phyloP scores from a whole-genome alignment of 2,329 filamentous ascomycete species.

The Calonectria fujianensis region DNA sequence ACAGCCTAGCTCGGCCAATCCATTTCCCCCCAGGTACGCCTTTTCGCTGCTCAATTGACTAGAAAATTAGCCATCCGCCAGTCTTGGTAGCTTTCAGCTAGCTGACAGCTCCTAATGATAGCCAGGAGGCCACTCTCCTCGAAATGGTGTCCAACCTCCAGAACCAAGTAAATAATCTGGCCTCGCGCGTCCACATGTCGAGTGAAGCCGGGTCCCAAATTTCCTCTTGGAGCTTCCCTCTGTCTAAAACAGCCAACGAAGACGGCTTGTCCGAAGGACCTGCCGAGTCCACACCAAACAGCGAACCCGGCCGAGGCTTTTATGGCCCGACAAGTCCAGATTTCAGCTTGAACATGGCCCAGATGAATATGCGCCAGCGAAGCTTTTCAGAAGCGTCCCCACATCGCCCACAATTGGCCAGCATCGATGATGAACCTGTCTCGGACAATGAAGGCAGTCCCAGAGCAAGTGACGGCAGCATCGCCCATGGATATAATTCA shows the following conservation, averaged over 20 bases:
- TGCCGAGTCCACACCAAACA: constrained; percentile 1
- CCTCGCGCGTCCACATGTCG: constrained; percentile 16
- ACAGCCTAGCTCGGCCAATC: background rate
- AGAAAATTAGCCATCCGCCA: background rate
- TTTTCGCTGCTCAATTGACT: background rate
- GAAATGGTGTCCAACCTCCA: constrained; percentile 23
- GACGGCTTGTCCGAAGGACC: background rate
- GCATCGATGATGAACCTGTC: constrained; percentile 15
- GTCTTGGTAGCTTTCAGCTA: background rate
- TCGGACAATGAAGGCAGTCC: constrained; percentile 9
- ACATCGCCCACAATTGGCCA: background rate
- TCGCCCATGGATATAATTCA: background rate
- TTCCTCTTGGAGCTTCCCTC: background rate
- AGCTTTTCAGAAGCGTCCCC: background rate
- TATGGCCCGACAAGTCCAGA: constrained; percentile 55
- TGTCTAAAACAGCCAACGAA: background rate
- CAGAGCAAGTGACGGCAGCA: background rate
- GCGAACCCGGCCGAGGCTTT: constrained; percentile 43
- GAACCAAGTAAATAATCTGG: constrained; percentile 15
- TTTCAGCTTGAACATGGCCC: constrained; percentile 53
- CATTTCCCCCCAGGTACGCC: background rate
- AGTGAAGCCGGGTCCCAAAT: background rate
- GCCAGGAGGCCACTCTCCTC: background rate
- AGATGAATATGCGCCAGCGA: constrained; percentile 45
- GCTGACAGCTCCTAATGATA: background rate